These are phyloP conservation scores for Trichaptum fuscoviolaceum DNA, from an alignment of 768 basidiomycete genomes.

Conservation along the genomic window DNA sequence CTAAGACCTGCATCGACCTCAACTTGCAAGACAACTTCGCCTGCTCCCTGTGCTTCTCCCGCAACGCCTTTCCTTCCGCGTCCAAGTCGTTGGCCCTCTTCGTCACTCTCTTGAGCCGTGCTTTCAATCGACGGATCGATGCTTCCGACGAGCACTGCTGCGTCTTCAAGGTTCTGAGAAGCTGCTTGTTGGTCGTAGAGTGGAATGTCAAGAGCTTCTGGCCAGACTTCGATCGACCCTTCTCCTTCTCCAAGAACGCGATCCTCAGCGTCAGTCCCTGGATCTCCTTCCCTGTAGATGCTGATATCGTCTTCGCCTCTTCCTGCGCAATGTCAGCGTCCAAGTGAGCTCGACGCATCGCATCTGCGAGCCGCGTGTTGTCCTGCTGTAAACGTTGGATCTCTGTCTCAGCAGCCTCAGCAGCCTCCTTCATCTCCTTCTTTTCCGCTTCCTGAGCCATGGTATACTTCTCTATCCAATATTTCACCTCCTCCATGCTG, in stretches of 20 bases:
- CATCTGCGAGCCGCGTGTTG: background rate
- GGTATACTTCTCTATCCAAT: background rate
- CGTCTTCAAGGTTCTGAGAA: background rate
- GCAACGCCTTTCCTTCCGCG: background rate
- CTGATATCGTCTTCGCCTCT: background rate
- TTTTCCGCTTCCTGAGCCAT: background rate
- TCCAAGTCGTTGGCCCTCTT: background rate
- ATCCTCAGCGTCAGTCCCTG: background rate
- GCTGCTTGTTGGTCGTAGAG: background rate
- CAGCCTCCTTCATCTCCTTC: background rate
- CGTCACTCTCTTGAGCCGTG: background rate
- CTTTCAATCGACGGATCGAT: background rate
- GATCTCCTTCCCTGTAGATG: background rate
- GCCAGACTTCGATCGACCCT: background rate
- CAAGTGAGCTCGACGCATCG: background rate
- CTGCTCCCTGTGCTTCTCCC: background rate
- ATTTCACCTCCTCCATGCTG: background rate
- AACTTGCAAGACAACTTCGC: background rate
- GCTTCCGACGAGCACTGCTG: background rate
- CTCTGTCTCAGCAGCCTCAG: too few relatives aligned
- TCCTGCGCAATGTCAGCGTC: background rate
- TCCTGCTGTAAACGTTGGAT: background rate
- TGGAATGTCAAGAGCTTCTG: background rate
- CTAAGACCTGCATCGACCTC: background rate
- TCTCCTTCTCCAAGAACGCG: background rate